Evolutionary conservation across 208 protist species (phyloP).

Genomic region (Acanthamoeba royreba): DNA sequence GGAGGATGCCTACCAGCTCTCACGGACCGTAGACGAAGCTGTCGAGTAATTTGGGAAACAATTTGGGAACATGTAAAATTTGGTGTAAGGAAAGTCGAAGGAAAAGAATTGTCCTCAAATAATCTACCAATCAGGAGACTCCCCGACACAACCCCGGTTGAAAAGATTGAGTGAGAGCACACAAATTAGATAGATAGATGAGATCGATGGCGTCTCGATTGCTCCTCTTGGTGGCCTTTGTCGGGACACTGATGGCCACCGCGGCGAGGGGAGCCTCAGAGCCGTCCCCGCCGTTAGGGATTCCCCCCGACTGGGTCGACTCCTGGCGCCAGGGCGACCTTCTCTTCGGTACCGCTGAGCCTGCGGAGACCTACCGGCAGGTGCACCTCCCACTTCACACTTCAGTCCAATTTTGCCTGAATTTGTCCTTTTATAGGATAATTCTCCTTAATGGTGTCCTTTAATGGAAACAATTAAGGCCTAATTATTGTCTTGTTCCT

Average conservation of each 20-base stretch:
- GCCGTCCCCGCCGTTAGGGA: not conserved
- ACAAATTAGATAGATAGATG: too few relatives aligned
- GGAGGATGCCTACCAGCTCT: not conserved
- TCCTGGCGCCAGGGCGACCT: not conserved
- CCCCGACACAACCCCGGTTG: too few relatives aligned
- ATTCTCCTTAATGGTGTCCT: not conserved
- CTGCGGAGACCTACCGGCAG: not conserved
- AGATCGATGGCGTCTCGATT: too few relatives aligned
- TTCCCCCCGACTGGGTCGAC: not conserved
- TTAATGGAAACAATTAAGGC: not conserved
- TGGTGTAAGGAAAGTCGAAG: too few relatives aligned
- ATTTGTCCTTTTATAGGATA: not conserved
- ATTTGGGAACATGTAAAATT: too few relatives aligned
- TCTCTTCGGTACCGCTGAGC: not conserved
- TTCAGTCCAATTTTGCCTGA: not conserved
- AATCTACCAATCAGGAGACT: too few relatives aligned
- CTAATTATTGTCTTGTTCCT: not conserved
- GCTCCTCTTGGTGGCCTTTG: too few relatives aligned
- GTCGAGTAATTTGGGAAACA: too few relatives aligned
- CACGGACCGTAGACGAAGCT: not conserved
- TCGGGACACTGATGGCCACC: not conserved
- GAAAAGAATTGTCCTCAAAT: too few relatives aligned
- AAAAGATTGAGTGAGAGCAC: too few relatives aligned
- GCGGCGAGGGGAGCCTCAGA: not conserved
- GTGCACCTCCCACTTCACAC: not conserved